Evolutionary conservation across 2,329 filamentous ascomycete genomes (phyloP).

Genomic region (Cadophora sp.): DNA sequence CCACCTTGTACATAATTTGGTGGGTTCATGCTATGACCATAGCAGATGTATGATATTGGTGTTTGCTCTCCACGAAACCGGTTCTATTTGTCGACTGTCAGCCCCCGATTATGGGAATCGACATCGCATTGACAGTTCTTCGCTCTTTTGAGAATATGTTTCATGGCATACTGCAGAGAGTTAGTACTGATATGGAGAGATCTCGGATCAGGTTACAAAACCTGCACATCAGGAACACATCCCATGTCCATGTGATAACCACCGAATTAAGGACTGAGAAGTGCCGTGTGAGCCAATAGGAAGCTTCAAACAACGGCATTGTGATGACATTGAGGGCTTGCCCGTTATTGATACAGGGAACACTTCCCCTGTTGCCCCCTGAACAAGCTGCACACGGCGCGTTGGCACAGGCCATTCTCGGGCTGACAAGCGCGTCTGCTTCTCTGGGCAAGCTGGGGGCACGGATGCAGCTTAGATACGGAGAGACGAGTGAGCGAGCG

Average conservation of each 20-base stretch:
- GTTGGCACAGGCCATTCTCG: constrained; percentile 3
- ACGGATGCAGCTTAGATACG: constrained; percentile 11
- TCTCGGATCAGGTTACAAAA: neutral
- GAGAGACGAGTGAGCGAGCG: no score
- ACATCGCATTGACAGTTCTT: constrained; percentile 7
- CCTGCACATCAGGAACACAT: constrained; percentile 3
- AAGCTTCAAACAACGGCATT: neutral
- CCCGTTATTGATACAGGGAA: neutral
- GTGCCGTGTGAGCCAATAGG: neutral
- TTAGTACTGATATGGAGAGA: neutral
- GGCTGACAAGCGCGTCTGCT: neutral
- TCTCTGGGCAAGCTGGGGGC: neutral
- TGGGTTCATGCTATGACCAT: neutral
- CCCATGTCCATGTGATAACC: constrained; percentile 9
- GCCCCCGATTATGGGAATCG: neutral
- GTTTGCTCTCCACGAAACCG: neutral
- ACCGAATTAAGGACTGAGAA: neutral
- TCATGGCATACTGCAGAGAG: neutral
- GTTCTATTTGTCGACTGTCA: constrained; percentile 1
- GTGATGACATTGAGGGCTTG: constrained; percentile 7
- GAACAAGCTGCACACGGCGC: neutral
- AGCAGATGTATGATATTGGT: constrained; percentile 11
- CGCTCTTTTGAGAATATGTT: neutral
- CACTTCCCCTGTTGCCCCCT: constrained; percentile 1
- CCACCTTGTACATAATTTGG: constrained; percentile 8